These are phyloP conservation scores for Eutrema heterophyllum DNA, from an alignment of 345 rosid genomes.

Conservation along the genomic window DNA sequence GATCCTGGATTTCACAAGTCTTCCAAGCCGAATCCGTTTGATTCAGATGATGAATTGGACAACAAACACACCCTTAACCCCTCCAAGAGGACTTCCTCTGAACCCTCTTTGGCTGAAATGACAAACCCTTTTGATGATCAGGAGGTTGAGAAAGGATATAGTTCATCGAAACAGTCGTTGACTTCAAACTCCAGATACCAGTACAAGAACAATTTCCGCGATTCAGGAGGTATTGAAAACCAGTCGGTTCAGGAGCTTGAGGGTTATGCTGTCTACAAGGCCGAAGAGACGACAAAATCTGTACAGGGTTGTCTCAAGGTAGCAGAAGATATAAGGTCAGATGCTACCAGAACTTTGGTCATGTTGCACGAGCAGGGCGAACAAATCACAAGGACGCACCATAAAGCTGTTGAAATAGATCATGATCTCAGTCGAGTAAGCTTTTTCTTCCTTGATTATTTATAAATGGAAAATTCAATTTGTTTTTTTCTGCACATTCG, in stretches of 20 bases:
- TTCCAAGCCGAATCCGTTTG: constrained; percentile 70
- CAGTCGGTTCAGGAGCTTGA: constrained; percentile 91
- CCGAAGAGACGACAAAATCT: constrained; percentile 85
- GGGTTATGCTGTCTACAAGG: constrained; percentile 74
- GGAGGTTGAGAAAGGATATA: constrained; percentile 29
- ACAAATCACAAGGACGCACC: constrained; percentile 74
- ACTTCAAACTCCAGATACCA: constrained; percentile 39
- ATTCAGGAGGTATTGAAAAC: constrained; percentile 79
- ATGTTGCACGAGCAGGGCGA: constrained; percentile 88
- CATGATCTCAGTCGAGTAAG: constrained; percentile 92
- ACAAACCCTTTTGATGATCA: constrained; percentile 57
- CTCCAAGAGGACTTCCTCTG: constrained; percentile 54
- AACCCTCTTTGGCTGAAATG: constrained; percentile 41
- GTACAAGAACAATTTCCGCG: constrained; percentile 77
- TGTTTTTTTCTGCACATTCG: background rate
- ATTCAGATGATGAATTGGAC: constrained; percentile 67
- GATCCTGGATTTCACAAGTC: constrained; percentile 38
- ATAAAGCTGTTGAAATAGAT: constrained; percentile 68
- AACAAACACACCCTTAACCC: constrained; percentile 43
- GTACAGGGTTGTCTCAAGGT: constrained; percentile 82
- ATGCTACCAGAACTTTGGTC: constrained; percentile 71
- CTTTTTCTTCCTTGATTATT: background rate
- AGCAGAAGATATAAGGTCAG: constrained; percentile 85
- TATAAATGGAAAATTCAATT: background rate
- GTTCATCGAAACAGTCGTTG: constrained; percentile 39